Evolutionary conservation across 2,329 filamentous ascomycete genomes (phyloP).

Genomic region (Leptographium flavum): DNA sequence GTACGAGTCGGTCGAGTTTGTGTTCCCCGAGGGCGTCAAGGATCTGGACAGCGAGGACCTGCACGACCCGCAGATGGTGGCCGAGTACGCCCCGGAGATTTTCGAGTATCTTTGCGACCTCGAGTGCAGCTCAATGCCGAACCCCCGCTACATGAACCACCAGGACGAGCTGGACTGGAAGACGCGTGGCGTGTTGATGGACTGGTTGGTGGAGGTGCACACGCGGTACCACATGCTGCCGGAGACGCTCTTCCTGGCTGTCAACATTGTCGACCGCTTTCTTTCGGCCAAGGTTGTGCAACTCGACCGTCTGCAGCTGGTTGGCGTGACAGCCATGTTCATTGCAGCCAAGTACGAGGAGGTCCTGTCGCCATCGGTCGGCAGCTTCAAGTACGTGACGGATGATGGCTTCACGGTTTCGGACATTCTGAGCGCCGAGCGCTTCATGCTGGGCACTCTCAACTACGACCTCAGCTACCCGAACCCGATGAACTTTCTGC

Average conservation of each 20-base stretch:
- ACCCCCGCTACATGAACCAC: constrained; percentile 87
- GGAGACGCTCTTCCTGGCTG: constrained; percentile 88
- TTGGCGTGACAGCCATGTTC: constrained; percentile 98
- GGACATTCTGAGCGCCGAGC: constrained; percentile 94
- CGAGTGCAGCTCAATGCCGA: constrained; percentile 65
- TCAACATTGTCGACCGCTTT: constrained; percentile 98
- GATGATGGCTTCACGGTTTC: constrained; percentile 92
- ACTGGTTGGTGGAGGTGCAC: constrained; percentile 98
- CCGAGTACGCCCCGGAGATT: constrained; percentile 93
- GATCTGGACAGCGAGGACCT: constrained; percentile 76
- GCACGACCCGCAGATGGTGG: constrained; percentile 93
- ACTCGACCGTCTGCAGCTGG: constrained; percentile 87
- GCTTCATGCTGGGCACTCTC: constrained; percentile 78
- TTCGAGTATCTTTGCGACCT: constrained; percentile 89
- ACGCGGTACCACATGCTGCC: constrained; percentile 90
- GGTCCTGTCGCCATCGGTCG: constrained; percentile 88
- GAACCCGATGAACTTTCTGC: constrained; percentile 99
- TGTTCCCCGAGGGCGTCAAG: constrained; percentile 29
- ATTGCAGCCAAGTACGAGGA: constrained; percentile 99
- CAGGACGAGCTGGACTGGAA: constrained; percentile 97
- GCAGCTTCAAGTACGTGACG: constrained; percentile 93
- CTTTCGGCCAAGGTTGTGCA: constrained; percentile 90
- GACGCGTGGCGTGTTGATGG: constrained; percentile 90
- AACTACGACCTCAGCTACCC: constrained; percentile 97
- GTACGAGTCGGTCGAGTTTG: constrained; percentile 14